These are phyloP conservation scores for Herpetomonas tarakana DNA, from an alignment of 208 protist species.

Conservation along the genomic window DNA sequence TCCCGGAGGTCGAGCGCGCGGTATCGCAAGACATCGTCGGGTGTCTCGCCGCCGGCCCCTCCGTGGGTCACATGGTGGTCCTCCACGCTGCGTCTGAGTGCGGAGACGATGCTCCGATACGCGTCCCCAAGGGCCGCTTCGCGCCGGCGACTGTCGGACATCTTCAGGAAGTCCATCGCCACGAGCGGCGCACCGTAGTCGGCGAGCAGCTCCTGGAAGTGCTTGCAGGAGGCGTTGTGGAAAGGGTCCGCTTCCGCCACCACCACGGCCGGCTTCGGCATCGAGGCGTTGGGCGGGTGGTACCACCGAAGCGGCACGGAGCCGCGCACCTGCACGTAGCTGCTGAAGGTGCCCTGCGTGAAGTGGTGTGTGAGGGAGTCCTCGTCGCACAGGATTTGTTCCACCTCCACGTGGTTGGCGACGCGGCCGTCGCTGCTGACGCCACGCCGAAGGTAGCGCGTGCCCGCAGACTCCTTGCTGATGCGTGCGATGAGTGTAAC, in stretches of 20 bases:
- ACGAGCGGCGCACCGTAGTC: constrained; percentile 92
- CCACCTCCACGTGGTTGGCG: constrained; percentile 88
- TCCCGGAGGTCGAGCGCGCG: constrained; percentile 81
- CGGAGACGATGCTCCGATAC: constrained; percentile 62
- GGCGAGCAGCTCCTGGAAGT: constrained; percentile 91
- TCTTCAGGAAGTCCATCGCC: constrained; percentile 91
- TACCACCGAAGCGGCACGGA: constrained; percentile 86
- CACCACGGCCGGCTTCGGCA: constrained; percentile 89
- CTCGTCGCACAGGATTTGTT: constrained; percentile 84
- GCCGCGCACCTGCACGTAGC: constrained; percentile 83
- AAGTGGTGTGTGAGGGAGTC: constrained; percentile 16
- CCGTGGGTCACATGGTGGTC: constrained; percentile 2
- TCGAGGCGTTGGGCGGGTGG: constrained; percentile 48
- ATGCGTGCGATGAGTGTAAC: constrained; percentile 93
- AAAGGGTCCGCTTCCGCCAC: constrained; percentile 32
- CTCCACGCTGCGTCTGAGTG: constrained; percentile 22
- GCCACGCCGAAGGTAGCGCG: constrained; percentile 95
- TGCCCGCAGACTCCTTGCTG: constrained; percentile 91
- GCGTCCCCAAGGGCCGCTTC: constrained; percentile 77
- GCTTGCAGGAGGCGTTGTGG: constrained; percentile 64
- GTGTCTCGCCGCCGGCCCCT: not conserved
- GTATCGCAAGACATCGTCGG: constrained; percentile 61
- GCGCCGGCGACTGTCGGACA: constrained; percentile 81
- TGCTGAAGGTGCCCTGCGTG: constrained; percentile 36
- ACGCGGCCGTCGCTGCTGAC: constrained; percentile 79